Evolutionary conservation across 2,329 filamentous ascomycete species (phyloP).

Genomic region (Colletotrichum caudatum): DNA sequence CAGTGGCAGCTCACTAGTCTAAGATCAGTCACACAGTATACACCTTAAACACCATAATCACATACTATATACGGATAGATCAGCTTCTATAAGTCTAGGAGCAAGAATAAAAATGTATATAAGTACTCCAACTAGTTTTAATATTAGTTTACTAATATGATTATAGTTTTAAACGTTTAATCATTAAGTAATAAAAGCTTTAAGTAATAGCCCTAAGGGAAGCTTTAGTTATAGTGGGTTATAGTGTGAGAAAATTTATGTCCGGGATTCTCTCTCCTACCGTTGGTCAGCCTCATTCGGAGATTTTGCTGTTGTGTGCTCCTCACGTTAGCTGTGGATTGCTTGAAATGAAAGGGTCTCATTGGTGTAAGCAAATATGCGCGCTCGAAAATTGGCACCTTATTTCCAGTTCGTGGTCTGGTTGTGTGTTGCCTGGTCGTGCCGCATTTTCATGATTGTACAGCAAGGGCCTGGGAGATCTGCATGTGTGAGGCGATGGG

Average conservation of each 20-base stretch:
- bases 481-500: background rate
- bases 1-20: too few species aligned
- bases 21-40: too few species aligned
- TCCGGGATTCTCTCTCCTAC: conserved; percentile 9
- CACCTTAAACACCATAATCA: too few species aligned
- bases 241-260: background rate
- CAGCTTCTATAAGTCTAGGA: too few species aligned
- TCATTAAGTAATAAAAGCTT: too few species aligned
- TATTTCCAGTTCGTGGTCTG: background rate
- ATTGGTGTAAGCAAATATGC: conserved; percentile 19
- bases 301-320: conserved; percentile 28
- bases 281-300: conserved; percentile 31
- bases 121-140: too few species aligned
- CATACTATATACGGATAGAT: too few species aligned
- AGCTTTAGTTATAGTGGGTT: too few species aligned
- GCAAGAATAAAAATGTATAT: too few species aligned
- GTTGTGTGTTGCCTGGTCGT: conserved; percentile 13
- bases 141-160: too few species aligned
- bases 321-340: conserved; percentile 15
- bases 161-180: too few species aligned
- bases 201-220: too few species aligned
- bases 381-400: background rate
- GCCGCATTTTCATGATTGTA: conserved; percentile 7
- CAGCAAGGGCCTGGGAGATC: conserved; percentile 18
- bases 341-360: conserved; percentile 20